Percentiles rank a stretch among this genome's conserved stretches.
phyloP scores from a whole-genome alignment of 306 rosid species.

The Trifolium fragiferum region DNA sequence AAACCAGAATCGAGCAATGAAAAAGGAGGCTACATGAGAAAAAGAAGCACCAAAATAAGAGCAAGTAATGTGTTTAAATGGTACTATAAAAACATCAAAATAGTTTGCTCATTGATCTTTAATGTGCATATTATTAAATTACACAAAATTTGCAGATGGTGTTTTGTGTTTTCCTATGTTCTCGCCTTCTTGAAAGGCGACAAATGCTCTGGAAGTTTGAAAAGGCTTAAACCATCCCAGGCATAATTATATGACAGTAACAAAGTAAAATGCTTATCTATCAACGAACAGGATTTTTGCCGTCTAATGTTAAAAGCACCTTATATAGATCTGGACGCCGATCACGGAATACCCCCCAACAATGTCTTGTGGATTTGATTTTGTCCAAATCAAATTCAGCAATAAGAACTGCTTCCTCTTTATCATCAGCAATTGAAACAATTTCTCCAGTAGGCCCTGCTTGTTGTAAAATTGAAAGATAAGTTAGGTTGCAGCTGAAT shows the following conservation, averaged over 20 bases:
- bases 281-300: conserved; percentile 33
- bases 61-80: neutral
- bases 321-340: conserved; percentile 91
- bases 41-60: neutral
- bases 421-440: conserved; percentile 75
- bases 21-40: neutral
- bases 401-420: conserved; percentile 78
- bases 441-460: conserved; percentile 95
- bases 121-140: conserved; percentile 32
- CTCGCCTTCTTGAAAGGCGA: conserved; percentile 35
- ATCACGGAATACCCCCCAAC: conserved; percentile 94
- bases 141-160: conserved; percentile 21
- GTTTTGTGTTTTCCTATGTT: conserved; percentile 15
- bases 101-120: conserved; percentile 18
- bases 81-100: conserved; percentile 32
- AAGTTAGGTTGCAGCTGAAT: no score
- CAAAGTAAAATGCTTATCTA: conserved; percentile 4
- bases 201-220: conserved; percentile 30
- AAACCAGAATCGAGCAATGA: neutral
- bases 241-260: conserved; percentile 39
- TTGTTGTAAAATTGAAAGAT: conserved; percentile 11
- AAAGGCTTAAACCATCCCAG: conserved; percentile 41
- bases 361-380: conserved; percentile 74
- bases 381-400: conserved; percentile 79
- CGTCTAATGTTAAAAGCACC: conserved; percentile 75